Base-by-base conservation (phyloP, 495 filamentous ascomycete genomes). In the Aspergillus incahuasiensis region DNA sequence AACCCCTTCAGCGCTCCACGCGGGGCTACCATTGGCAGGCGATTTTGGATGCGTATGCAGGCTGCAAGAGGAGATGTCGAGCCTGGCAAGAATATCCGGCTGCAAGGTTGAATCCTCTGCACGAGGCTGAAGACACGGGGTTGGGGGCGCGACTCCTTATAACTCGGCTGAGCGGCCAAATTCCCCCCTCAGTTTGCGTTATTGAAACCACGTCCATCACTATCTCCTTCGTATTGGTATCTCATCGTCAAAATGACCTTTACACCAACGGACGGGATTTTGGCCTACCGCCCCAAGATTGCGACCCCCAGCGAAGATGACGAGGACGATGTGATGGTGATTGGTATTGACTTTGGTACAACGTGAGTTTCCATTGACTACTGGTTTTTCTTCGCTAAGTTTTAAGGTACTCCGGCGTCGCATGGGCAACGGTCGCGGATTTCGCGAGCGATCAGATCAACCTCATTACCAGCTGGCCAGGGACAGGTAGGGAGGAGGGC, bases 371-470 rank as follows among this genome's bases (percentile, higher is more conserved):
- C 18, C 5, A 21, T 22, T 9, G 34, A 22, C 1, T 39, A 5
- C 38, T n/a, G 15, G 4, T 3, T n/a, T 16, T 6, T 9, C 12
- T 13, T 16, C 18, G 13, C 39, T 53, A 19, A 30, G 12, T 15
- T 5, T 24, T 8, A 28, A 54, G 52, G 1, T 54, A 34, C 18
- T 54, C 52, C 6, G 52, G 52, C 9, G 52, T 54, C 40, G 52
- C 52, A 7, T 54, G 52, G 52, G 52, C 52, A 1, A 54, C 52
- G 19, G 52, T 43, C 9, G 41, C 52, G 24, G 52, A 54, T 19
- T 54, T 54, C 20, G 40, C 52, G 2, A 54, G 52, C 28, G 52
- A 46, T 25, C 52, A 54, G 15, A 54, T 54, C 52, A 54, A 54
- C 30, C 40, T 54, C 7, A 54, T 54, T 3, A 54, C 52, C 28